phyloP scores from a whole-genome alignment of 2,329 filamentous ascomycete genomes.

The Grosmannia penicillata region DNA sequence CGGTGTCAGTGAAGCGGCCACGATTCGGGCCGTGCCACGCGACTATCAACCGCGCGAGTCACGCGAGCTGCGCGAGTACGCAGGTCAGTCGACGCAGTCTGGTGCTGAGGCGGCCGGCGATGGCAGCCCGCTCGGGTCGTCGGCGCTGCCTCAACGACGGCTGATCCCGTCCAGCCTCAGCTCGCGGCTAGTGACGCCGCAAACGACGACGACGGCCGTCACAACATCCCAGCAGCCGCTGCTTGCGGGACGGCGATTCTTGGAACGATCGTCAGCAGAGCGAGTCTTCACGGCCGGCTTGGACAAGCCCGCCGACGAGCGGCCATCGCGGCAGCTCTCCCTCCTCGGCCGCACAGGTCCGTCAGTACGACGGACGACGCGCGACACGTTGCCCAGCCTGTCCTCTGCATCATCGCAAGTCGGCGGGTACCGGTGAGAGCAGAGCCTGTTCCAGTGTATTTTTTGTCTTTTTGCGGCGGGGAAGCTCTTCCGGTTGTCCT shows the following conservation, averaged over 20 bases:
- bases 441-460: background rate
- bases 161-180: slow-evolving; percentile 33
- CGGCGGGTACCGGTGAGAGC: slow-evolving; percentile 28
- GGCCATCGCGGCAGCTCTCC: slow-evolving; percentile 25
- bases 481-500: no score
- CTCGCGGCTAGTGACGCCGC: slow-evolving; percentile 28
- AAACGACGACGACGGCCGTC: slow-evolving; percentile 18
- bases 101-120: background rate
- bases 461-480: no score
- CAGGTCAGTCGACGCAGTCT: no score
- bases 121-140: slow-evolving; percentile 20
- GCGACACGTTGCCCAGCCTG: slow-evolving; percentile 26
- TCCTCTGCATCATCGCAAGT: slow-evolving; percentile 24
- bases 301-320: slow-evolving; percentile 25
- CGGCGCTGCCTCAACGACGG: slow-evolving; percentile 37
- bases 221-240: slow-evolving; percentile 3
- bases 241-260: slow-evolving; percentile 26
- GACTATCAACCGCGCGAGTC: no score
- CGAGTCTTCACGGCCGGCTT: slow-evolving; percentile 17
- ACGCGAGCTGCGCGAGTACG: no score
- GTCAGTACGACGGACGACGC: slow-evolving; percentile 19
- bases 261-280: slow-evolving; percentile 27
- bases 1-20: no score
- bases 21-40: no score
- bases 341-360: slow-evolving; percentile 31